Percentiles rank a stretch among this genome's conserved stretches.
Conservation (phyloP, 306 rosid genomes). For the Astragalus membranaceus region DNA sequence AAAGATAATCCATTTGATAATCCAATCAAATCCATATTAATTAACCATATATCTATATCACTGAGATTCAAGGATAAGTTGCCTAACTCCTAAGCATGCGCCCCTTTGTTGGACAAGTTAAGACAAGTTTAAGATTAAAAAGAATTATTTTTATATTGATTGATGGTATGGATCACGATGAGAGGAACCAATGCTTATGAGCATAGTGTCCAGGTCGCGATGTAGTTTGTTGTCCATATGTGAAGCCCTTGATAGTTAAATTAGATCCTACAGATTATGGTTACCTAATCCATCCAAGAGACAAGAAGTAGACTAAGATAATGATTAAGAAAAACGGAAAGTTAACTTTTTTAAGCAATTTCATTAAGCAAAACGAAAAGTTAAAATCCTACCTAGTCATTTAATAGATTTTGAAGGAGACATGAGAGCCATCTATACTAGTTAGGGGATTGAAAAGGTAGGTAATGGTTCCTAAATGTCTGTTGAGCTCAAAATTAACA, state of each 20-base stretch:
- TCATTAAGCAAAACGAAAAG: not conserved
- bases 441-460: too few relatives aligned
- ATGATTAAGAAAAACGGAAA: slow-evolving; percentile 25
- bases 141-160: not conserved
- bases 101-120: slow-evolving; percentile 31
- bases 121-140: slow-evolving; percentile 23
- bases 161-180: not conserved
- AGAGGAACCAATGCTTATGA: slow-evolving; percentile 24
- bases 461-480: too few relatives aligned
- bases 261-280: slow-evolving; percentile 44
- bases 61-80: slow-evolving; percentile 11
- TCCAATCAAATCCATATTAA: slow-evolving; percentile 3
- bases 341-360: not conserved
- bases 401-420: not conserved
- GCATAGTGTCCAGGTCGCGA: slow-evolving; percentile 30
- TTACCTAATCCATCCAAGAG: slow-evolving; percentile 46
- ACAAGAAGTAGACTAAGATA: not conserved
- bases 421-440: not conserved
- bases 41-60: not conserved
- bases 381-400: not conserved
- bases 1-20: not conserved
- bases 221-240: slow-evolving; percentile 22
- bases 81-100: slow-evolving; percentile 22
- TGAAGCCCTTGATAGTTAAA: slow-evolving; percentile 9
- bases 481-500: too few relatives aligned